Conservation (phyloP, 345 rosid species). For the Lumnitzera littorea region DNA sequence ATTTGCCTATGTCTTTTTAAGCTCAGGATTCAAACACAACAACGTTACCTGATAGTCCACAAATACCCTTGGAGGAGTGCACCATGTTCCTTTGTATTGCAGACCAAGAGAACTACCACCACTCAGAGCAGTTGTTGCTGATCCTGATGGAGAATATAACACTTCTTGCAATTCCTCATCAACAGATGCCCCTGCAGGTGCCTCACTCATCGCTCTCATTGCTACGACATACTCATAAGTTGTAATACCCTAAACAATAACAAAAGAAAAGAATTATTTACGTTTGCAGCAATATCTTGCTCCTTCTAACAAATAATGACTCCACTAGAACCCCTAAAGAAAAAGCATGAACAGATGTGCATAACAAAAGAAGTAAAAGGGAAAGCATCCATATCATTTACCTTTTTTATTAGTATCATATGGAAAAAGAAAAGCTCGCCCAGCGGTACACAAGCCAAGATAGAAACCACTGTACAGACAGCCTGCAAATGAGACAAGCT, state of each 20-base stretch:
- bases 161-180: constrained; percentile 64
- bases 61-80: constrained; percentile 93
- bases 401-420: constrained; percentile 89
- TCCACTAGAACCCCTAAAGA: too few relatives aligned
- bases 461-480: constrained; percentile 79
- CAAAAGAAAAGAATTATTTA: too few relatives aligned
- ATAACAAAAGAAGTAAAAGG: constrained; percentile 3
- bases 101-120: constrained; percentile 86
- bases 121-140: constrained; percentile 83
- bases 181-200: constrained; percentile 65
- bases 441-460: constrained; percentile 82
- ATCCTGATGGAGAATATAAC: constrained; percentile 75
- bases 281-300: too few relatives aligned
- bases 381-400: constrained; percentile 18
- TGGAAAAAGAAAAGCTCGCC: constrained; percentile 98
- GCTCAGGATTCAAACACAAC: not conserved
- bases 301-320: too few relatives aligned
- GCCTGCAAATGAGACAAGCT: constrained; percentile 39
- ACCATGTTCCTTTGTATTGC: constrained; percentile 87
- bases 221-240: constrained; percentile 92
- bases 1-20: not conserved
- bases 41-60: constrained; percentile 81
- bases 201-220: constrained; percentile 91
- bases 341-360: not conserved
- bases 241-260: constrained; percentile 59